Percentiles rank a stretch among this genome's conserved stretches.
Conservation (phyloP, 2,329 filamentous ascomycete genomes). For the Coniochaeta sp. region DNA sequence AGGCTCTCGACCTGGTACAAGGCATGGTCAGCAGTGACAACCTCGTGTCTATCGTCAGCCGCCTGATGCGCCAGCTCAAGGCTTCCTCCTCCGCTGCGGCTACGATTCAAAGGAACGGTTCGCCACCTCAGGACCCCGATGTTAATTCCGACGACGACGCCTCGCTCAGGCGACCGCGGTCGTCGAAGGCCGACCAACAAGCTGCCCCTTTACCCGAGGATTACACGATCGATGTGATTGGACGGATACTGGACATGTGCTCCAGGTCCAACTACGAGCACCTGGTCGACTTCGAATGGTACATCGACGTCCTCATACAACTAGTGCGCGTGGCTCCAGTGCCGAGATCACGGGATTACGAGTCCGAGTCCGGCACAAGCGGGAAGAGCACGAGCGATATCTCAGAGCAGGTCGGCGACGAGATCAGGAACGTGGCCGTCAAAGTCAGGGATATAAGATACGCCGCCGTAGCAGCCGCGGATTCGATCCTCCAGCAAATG, state of each 20-base stretch:
- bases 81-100: constrained; percentile 46
- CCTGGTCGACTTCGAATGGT: constrained; percentile 93
- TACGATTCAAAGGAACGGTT: constrained; percentile 25
- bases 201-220: constrained; percentile 70
- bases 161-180: constrained; percentile 16
- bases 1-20: constrained; percentile 84
- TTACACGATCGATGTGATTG: constrained; percentile 77
- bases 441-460: constrained; percentile 78
- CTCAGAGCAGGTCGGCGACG: constrained; percentile 69
- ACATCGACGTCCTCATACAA: constrained; percentile 82
- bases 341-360: constrained; percentile 31
- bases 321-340: constrained; percentile 64
- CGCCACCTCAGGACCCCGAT: constrained; percentile 37
- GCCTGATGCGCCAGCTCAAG: constrained; percentile 80
- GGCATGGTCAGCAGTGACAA: constrained; percentile 92
- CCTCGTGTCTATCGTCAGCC: constrained; percentile 73
- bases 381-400: constrained; percentile 35
- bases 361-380: neutral
- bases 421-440: constrained; percentile 84
- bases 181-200: constrained; percentile 28
- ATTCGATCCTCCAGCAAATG: constrained; percentile 61
- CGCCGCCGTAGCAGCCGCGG: constrained; percentile 76
- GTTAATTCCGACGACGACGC: constrained; percentile 44
- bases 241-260: constrained; percentile 81
- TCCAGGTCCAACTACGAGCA: constrained; percentile 81